Conservation (phyloP, 768 basidiomycete genomes). For the Russula griseocarnosa region DNA sequence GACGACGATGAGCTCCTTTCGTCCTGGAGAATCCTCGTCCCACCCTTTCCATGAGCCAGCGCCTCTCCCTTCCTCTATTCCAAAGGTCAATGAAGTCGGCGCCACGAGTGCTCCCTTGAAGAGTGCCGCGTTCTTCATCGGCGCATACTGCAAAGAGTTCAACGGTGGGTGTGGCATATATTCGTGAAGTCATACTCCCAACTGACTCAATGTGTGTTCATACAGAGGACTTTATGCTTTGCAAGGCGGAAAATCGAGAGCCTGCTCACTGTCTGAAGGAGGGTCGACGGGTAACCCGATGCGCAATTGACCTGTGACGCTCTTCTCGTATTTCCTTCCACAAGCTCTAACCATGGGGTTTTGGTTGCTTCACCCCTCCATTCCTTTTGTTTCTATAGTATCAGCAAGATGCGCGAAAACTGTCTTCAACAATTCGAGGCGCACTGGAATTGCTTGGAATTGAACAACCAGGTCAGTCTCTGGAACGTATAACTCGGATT, state of each 20-base stretch:
- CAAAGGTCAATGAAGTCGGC: slow-evolving; percentile 85
- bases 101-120: slow-evolving; percentile 90
- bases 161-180: slow-evolving; percentile 62
- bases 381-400: slow-evolving; percentile 47
- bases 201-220: background rate
- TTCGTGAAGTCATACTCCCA: background rate
- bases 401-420: slow-evolving; percentile 89
- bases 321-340: slow-evolving; percentile 4
- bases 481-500: background rate
- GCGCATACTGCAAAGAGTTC: slow-evolving; percentile 90
- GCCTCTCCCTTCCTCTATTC: slow-evolving; percentile 60
- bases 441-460: slow-evolving; percentile 94
- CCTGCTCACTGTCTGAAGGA: slow-evolving; percentile 94
- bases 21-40: slow-evolving; percentile 45
- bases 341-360: background rate
- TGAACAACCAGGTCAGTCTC: slow-evolving; percentile 83
- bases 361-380: background rate
- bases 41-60: slow-evolving; percentile 60
- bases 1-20: slow-evolving; percentile 50
- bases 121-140: slow-evolving; percentile 96
- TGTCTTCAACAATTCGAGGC: slow-evolving; percentile 82
- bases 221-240: slow-evolving; percentile 93
- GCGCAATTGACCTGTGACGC: slow-evolving; percentile 87
- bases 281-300: slow-evolving; percentile 91
- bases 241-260: slow-evolving; percentile 88